phyloP scores from a whole-genome alignment of 2,329 filamentous ascomycete genomes.

The Ophiocordyceps australis region DNA sequence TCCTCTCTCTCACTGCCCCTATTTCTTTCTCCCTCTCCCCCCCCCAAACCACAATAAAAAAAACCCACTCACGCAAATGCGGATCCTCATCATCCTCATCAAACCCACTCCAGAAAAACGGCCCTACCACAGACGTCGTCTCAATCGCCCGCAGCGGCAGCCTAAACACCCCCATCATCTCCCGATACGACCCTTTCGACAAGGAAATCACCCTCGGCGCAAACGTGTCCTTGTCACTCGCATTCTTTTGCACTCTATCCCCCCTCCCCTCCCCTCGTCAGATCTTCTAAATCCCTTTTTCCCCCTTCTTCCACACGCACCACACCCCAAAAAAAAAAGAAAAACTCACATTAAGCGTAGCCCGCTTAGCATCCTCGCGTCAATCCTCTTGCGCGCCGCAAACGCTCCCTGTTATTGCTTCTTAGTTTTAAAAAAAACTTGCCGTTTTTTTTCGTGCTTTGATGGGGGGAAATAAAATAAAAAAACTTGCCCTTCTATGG shows the following conservation, averaged over 20 bases:
- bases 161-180: constrained; percentile 34
- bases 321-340: too few species aligned
- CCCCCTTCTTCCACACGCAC: too few species aligned
- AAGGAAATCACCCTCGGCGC: constrained; percentile 34
- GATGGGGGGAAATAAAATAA: too few species aligned
- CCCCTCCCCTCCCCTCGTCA: too few species aligned
- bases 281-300: too few species aligned
- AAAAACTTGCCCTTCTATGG: constrained; percentile 25
- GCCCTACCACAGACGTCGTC: constrained; percentile 38
- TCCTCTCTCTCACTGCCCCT: too few species aligned
- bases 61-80: constrained; percentile 30
- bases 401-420: constrained; percentile 28
- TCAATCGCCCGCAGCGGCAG: constrained; percentile 41
- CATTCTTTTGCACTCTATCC: constrained; percentile 40
- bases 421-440: too few species aligned
- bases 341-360: constrained; percentile 38
- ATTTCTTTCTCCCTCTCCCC: too few species aligned
- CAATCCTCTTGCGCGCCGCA: constrained; percentile 22
- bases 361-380: constrained; percentile 26
- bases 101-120: constrained; percentile 42
- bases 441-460: too few species aligned
- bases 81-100: constrained; percentile 38
- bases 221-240: constrained; percentile 39
- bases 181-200: constrained; percentile 26
- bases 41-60: too few species aligned